Percentiles rank a stretch among this genome's conserved stretches.
phyloP scores from a whole-genome alignment of 768 basidiomycete genomes.

The Boletus huronensis region DNA sequence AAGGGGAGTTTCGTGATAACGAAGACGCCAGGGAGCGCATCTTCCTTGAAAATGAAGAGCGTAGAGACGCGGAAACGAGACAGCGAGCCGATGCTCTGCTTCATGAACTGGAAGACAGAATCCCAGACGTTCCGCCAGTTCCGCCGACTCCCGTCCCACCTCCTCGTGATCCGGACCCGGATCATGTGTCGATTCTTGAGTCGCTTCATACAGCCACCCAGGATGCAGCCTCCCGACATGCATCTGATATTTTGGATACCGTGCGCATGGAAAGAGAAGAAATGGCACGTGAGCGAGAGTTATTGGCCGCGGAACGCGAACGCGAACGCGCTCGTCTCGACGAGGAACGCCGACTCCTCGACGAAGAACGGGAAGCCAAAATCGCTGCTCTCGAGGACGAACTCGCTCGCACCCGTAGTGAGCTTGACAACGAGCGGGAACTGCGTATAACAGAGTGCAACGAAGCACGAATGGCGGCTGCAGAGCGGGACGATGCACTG shows the following conservation, averaged over 20 bases:
- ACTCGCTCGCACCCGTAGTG: constrained; percentile 49
- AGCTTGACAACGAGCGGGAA: constrained; percentile 62
- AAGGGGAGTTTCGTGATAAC: constrained; percentile 56
- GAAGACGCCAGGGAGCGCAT: constrained; percentile 64
- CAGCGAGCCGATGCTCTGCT: constrained; percentile 32
- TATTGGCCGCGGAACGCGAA: constrained; percentile 52
- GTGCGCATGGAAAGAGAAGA: constrained; percentile 60
- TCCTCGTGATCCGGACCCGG: constrained; percentile 16
- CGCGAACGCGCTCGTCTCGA: constrained; percentile 46
- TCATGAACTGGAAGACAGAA: constrained; percentile 28
- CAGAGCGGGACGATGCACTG: constrained; percentile 59
- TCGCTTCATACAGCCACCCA: constrained; percentile 42
- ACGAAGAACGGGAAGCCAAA: constrained; percentile 52
- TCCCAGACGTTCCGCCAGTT: constrained; percentile 21
- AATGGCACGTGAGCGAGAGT: constrained; percentile 51
- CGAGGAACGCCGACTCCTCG: constrained; percentile 43
- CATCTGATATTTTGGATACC: constrained; percentile 55
- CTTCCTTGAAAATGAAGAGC: constrained; percentile 57
- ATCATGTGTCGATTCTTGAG: constrained; percentile 34
- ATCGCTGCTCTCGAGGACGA: constrained; percentile 63
- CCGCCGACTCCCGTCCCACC: constrained; percentile 22
- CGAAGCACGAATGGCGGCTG: constrained; percentile 58
- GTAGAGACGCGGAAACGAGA: constrained; percentile 53
- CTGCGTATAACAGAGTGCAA: constrained; percentile 55
- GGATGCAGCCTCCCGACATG: constrained; percentile 55